Evolutionary conservation across 2,329 filamentous ascomycete genomes (phyloP), one percentile per base, ranked within the genome.

Genomic region (Stagonosporopsis chrysanthemi): DNA sequence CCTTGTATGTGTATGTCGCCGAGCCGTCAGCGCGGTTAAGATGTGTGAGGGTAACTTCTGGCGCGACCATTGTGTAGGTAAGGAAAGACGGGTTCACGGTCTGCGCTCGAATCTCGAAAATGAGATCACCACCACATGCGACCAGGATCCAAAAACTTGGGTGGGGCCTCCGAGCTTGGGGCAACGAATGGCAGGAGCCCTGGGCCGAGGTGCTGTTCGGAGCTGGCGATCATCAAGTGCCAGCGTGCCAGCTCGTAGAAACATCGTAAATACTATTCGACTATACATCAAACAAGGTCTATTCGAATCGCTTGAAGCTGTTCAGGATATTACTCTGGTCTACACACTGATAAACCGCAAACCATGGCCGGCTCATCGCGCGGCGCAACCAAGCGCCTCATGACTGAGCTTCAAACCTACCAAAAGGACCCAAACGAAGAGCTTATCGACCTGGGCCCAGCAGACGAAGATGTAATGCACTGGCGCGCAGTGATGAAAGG

Each of bases 1-100:
- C 90, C 55, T 86, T 83, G 67, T 88, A 84, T 2, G 89, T 86
- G 74, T 91, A 92, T 9, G 86, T 89, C 11, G 90, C 90, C 44
- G 92, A 96, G 60, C 91, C 91, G 74, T 96, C 91, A 24, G 90
- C 85, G 60, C 88, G 88, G 58, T 86, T 82, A 2, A 96, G 82
- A 56, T 78, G 74, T 35, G 76, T 68, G 44, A 75, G 63, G 44
- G 66, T 61, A 29, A 73, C 70, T 62, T 71, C 62, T 11, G 72
- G 70, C 24, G 68, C 67, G 62, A 68, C 70, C 66, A 70, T 70
- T 15, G 35, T 60, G 45, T 53, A 2, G 8, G n/a, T 28, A 9
- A 57, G 19, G 24, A 9, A 1, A 22, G 38, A 31, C n/a, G 42
- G 14, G 7, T 9, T 22, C 14, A 19, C 33, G 19, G 35, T 41